A percentile compares a stretch with the other conserved stretches of the same genome.
phyloP scores from a whole-genome alignment of 1,284 basidiomycete species.

The Schizopora paradoxa region DNA sequence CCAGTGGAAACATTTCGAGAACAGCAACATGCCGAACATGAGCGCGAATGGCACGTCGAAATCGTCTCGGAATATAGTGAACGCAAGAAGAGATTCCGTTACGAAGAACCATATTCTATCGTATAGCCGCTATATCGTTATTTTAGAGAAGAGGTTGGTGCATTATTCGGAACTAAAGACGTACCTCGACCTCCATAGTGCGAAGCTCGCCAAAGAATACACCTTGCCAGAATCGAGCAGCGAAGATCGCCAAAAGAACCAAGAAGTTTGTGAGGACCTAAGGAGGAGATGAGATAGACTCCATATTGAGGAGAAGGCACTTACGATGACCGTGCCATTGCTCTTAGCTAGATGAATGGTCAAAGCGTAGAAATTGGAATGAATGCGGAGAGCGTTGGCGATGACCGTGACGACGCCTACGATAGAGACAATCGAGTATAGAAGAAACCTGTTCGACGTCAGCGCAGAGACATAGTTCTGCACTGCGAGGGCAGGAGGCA shows the following conservation, averaged over 20 bases:
- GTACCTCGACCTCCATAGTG: slow-evolving; percentile 87
- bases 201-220: slow-evolving; percentile 92
- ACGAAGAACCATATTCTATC: slow-evolving; percentile 97
- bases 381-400: slow-evolving; percentile 72
- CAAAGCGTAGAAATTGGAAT: slow-evolving; percentile 94
- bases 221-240: slow-evolving; percentile 75
- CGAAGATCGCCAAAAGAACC: slow-evolving; percentile 70
- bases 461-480: slow-evolving; percentile 43
- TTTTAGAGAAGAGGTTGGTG: slow-evolving; percentile 3
- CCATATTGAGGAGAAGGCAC: slow-evolving; percentile 24
- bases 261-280: slow-evolving; percentile 94
- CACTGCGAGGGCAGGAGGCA: slow-evolving; percentile 27
- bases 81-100: slow-evolving; percentile 91
- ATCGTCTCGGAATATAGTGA: slow-evolving; percentile 95
- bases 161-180: slow-evolving; percentile 22
- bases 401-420: slow-evolving; percentile 70
- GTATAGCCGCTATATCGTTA: slow-evolving; percentile 70
- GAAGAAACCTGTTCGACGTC: slow-evolving; percentile 56
- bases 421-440: slow-evolving; percentile 68
- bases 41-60: slow-evolving; percentile 89
- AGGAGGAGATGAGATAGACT: slow-evolving; percentile 8
- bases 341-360: slow-evolving; percentile 90
- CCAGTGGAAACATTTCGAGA: slow-evolving; percentile 98
- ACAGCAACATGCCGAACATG: slow-evolving; percentile 89
- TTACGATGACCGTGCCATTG: slow-evolving; percentile 82